phyloP scores from a whole-genome alignment of 768 basidiomycete species.

The Lepiota venenata region DNA sequence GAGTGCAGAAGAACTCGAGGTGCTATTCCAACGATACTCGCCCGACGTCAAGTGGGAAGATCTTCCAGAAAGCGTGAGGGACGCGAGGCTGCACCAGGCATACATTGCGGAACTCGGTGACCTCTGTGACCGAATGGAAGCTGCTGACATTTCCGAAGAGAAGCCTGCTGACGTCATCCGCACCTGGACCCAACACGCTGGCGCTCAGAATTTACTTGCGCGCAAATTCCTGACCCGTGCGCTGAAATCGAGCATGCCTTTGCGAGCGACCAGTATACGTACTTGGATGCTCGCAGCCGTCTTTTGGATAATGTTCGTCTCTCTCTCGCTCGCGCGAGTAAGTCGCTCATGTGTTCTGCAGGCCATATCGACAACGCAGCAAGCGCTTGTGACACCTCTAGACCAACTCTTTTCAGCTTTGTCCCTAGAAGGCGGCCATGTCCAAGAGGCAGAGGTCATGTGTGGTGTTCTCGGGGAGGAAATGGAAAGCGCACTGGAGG shows the following conservation, averaged over 20 bases:
- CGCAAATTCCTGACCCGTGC: not conserved
- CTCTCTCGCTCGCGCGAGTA: not conserved
- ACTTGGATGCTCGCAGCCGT: not conserved
- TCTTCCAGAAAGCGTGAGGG: not conserved
- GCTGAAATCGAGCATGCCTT: not conserved
- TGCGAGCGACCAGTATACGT: not conserved
- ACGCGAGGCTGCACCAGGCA: not conserved
- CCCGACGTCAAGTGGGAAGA: slow-evolving; percentile 7
- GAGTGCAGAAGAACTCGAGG: not conserved
- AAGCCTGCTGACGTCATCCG: not conserved
- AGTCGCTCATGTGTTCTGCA: not conserved
- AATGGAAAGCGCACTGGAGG: slow-evolving; percentile 22
- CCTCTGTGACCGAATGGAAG: slow-evolving; percentile 6
- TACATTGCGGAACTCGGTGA: not conserved
- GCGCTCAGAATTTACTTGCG: too few relatives aligned
- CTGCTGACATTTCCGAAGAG: not conserved
- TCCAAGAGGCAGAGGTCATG: slow-evolving; percentile 27
- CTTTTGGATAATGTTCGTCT: not conserved
- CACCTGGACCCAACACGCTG: not conserved
- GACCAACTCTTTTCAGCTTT: slow-evolving; percentile 22
- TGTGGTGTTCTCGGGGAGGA: slow-evolving; percentile 32
- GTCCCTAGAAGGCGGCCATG: slow-evolving; percentile 13
- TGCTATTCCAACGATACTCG: not conserved
- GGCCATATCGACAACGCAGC: not conserved
- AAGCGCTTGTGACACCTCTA: slow-evolving; percentile 3